Conservation (phyloP, 2,329 filamentous ascomycete species). For the Westerdykella sp. region DNA sequence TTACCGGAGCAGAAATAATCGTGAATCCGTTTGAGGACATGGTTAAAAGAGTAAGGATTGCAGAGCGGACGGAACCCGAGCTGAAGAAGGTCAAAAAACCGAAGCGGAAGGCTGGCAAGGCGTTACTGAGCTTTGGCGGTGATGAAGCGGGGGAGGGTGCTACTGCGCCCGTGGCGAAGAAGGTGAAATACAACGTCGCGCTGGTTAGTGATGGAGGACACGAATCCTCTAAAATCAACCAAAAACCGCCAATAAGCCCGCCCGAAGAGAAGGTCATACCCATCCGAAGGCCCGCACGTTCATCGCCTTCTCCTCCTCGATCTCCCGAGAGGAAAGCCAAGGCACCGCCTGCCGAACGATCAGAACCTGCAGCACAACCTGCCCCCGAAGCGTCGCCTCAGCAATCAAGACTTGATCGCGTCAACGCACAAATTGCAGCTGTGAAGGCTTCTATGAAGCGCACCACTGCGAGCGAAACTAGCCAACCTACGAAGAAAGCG, state of each 20-base stretch:
- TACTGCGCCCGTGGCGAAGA: conserved; percentile 59
- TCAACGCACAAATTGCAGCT: conserved; percentile 74
- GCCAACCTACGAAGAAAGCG: conserved; percentile 43
- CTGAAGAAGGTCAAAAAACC: conserved; percentile 44
- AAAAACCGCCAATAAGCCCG: conserved; percentile 12
- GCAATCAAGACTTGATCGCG: conserved; percentile 53
- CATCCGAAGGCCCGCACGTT: conserved; percentile 25
- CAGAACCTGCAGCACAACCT: conserved; percentile 16
- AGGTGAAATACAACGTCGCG: conserved; percentile 71
- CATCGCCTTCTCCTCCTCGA: conserved; percentile 14
- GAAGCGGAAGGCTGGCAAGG: conserved; percentile 70
- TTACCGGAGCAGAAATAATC: conserved; percentile 67
- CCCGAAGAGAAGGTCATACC: conserved; percentile 24
- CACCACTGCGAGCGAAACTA: conserved; percentile 36
- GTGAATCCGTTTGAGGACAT: conserved; percentile 80
- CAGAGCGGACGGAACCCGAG: conserved; percentile 44
- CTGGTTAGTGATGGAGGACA: conserved; percentile 51
- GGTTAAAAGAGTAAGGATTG: conserved; percentile 59
- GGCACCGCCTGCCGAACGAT: conserved; percentile 3
- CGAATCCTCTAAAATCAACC: conserved; percentile 37
- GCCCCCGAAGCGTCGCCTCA: conserved; percentile 38
- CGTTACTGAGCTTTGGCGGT: conserved; percentile 67
- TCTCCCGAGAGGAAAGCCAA: conserved; percentile 12
- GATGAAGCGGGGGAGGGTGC: conserved; percentile 56
- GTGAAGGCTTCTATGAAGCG: conserved; percentile 77